These are phyloP conservation scores for Rhodosporidiobolus sp. DNA, from an alignment of 768 basidiomycete species.

Conservation along the genomic window DNA sequence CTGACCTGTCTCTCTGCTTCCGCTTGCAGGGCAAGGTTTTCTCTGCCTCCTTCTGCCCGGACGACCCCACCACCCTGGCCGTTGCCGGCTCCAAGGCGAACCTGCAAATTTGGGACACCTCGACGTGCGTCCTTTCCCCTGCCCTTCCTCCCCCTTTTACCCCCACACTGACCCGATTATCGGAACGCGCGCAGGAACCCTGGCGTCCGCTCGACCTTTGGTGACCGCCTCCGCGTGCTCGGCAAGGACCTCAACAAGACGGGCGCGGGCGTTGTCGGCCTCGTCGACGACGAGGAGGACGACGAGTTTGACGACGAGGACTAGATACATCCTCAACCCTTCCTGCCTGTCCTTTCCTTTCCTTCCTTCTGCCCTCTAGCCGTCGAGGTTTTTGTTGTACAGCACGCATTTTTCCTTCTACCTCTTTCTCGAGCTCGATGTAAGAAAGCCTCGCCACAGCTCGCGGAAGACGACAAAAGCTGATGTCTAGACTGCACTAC, in stretches of 20 bases:
- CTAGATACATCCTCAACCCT: neutral
- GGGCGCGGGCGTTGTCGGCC: constrained; percentile 28
- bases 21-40: constrained; percentile 87
- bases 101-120: constrained; percentile 93
- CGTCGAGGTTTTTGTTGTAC: no score
- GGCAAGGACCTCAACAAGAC: constrained; percentile 41
- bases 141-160: neutral
- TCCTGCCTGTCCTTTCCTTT: no score
- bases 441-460: no score
- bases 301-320: constrained; percentile 28
- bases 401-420: no score
- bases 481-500: no score
- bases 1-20: neutral
- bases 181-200: constrained; percentile 52
- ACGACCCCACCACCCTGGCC: constrained; percentile 87
- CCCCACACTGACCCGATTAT: neutral
- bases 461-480: no score
- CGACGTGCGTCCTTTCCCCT: constrained; percentile 50
- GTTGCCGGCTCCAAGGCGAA: constrained; percentile 92
- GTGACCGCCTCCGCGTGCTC: constrained; percentile 59
- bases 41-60: constrained; percentile 83
- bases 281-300: constrained; percentile 33
- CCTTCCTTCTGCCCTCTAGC: no score
- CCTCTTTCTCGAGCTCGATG: no score
- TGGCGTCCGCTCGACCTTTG: constrained; percentile 79